These are phyloP conservation scores for Metschnikowia bowlesiae DNA, from an alignment of 805 yeast species.

Conservation along the genomic window DNA sequence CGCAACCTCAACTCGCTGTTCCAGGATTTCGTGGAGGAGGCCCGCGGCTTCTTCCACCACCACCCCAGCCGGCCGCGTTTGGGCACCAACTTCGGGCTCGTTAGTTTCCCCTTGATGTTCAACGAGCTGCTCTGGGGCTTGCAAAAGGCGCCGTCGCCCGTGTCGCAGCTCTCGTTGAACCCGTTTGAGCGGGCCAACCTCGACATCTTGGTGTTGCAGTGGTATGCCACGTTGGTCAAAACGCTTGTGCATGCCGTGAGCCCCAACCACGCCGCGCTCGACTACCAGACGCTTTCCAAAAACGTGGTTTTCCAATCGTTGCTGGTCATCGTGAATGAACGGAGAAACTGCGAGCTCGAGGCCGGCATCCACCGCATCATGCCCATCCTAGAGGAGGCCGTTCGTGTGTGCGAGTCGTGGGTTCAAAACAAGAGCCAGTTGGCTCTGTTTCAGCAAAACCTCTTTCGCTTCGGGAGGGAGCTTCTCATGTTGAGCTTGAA, in stretches of 20 bases:
- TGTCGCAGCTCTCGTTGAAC: slow-evolving; percentile 17
- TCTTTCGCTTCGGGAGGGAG: slow-evolving; percentile 14
- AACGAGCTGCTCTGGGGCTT: slow-evolving; percentile 29
- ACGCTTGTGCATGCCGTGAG: slow-evolving; percentile 25
- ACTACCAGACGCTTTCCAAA: background rate
- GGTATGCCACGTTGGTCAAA: slow-evolving; percentile 43
- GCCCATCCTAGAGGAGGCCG: slow-evolving; percentile 9
- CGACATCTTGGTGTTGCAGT: slow-evolving; percentile 40
- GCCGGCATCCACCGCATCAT: background rate
- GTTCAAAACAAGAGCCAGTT: slow-evolving; percentile 11
- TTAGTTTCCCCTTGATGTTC: slow-evolving; percentile 47
- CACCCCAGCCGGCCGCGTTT: slow-evolving; percentile 15
- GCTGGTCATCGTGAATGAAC: slow-evolving; percentile 19
- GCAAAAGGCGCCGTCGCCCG: slow-evolving; percentile 8
- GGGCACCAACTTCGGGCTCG: slow-evolving; percentile 50
- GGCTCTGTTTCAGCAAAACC: slow-evolving; percentile 13
- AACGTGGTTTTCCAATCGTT: slow-evolving; percentile 23
- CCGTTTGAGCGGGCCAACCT: slow-evolving; percentile 23
- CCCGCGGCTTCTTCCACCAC: slow-evolving; percentile 12
- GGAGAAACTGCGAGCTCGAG: slow-evolving; percentile 1
- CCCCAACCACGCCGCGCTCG: slow-evolving; percentile 14
- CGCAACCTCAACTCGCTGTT: slow-evolving; percentile 15
- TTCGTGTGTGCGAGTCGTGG: slow-evolving; percentile 21
- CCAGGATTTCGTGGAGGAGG: slow-evolving; percentile 12
- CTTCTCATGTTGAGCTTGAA: slow-evolving; percentile 9